Base-by-base conservation (phyloP, 352 stramenopile genomes). In the Thraustochytrium striatum region DNA sequence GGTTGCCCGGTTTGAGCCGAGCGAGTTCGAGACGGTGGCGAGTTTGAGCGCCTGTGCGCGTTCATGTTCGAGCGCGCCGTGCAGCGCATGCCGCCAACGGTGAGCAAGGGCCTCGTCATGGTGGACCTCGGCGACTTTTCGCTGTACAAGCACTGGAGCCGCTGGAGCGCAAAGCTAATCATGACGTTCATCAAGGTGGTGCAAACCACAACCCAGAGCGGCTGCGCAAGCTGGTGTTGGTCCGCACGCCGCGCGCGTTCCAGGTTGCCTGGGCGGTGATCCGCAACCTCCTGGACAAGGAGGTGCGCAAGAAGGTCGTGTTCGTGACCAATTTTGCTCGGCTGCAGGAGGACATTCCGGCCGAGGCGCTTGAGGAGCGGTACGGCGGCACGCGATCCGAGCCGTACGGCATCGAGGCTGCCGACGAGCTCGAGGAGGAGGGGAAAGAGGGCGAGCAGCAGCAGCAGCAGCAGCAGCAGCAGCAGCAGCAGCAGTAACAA, bases 201-300 rank as follows among this genome's bases (percentile, higher is more conserved):
- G 0, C 65, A 75, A 43, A 75, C 65, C 65, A 75, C 16, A 75
- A 75, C 35, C 65, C 65, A n/a, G 65, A 75, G 50, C 61, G 33
- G 5, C 50, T 75, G 21, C 16, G 16, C n/a, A 58, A 61, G 52
- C 65, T 75, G 11, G 44, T 75, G 11, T 43, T 75, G 8, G 58
- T 75, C 52, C 65, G 61, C 36, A 32, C 36, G 1, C 65, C 65
- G 8, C 30, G 19, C 65, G 52, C 68, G 9, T 75, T 75, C 52
- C 43, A 32, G 16, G 16, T 75, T 8, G 65, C 65, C 35, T 75
- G 65, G 65, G 19, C n/a, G 0, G 41, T 58, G 2, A 75, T 75
- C 52, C 38, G 38, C 11, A 28, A 7, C 8, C 30, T 38, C 16
- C 43, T 75, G 8, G 65, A 75, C 32, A 39, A 39, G 13, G 65